Percentiles rank a stretch among this genome's conserved stretches.
Conservation (phyloP, 768 basidiomycete species). For the Phlebiopsis flavidoalba region DNA sequence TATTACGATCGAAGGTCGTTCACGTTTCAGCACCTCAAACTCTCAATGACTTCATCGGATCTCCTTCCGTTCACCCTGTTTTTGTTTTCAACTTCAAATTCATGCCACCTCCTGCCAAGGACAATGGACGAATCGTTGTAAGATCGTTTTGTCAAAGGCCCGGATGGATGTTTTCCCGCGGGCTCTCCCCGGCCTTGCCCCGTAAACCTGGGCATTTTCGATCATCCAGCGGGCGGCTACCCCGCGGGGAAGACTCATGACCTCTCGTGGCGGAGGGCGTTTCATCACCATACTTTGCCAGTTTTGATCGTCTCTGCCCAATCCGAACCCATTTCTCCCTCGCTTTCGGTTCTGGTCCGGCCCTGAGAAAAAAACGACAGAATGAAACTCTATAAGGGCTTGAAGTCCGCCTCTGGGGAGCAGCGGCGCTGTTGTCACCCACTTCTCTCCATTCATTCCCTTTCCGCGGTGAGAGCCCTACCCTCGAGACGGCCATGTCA, state of each 20-base stretch:
- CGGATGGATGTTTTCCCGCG: no score
- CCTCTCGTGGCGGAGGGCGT: neutral
- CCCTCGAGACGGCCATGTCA: conserved; percentile 1
- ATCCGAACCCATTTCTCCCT: neutral
- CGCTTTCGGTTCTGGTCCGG: neutral
- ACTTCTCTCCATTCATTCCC: conserved; percentile 5
- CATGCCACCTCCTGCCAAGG: neutral
- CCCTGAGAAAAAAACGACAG: neutral
- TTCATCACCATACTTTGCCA: neutral
- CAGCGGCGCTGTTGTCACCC: neutral
- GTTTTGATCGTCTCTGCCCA: neutral
- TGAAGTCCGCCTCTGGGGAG: neutral
- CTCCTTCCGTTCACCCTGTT: neutral
- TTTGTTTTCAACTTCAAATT: neutral
- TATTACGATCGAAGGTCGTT: no score
- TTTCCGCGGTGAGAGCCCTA: neutral
- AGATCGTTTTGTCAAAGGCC: no score
- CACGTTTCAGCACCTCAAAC: no score
- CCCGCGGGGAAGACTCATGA: neutral
- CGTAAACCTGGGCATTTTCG: neutral
- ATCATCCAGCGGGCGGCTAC: neutral
- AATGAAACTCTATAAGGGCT: neutral
- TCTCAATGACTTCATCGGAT: no score
- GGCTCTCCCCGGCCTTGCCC: neutral
- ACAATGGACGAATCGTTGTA: no score